These are phyloP conservation scores for Fusarium anthophilum DNA, from an alignment of 2,329 filamentous ascomycete genomes.

Conservation along the genomic window DNA sequence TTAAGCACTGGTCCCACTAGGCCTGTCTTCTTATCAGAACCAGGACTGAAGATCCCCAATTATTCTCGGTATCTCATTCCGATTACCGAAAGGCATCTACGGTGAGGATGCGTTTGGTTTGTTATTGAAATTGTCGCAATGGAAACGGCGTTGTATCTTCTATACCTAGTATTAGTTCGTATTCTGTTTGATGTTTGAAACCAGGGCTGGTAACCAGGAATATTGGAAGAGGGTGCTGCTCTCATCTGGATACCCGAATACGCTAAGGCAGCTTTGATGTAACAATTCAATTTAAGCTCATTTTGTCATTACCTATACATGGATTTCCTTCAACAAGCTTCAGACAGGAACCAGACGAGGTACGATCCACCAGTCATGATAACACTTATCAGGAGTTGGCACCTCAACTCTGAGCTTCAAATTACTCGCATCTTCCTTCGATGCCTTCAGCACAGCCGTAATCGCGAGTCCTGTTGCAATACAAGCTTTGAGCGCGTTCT, in stretches of 20 bases:
- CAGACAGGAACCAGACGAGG: conserved; percentile 55
- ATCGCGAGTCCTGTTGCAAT: conserved; percentile 76
- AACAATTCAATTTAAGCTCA: conserved; percentile 23
- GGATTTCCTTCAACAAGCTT: neutral
- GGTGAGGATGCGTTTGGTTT: conserved; percentile 22
- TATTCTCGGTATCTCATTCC: conserved; percentile 7
- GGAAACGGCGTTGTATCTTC: conserved; percentile 26
- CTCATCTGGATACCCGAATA: conserved; percentile 43
- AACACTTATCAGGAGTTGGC: conserved; percentile 61
- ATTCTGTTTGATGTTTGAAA: conserved; percentile 1
- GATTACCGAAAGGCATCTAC: conserved; percentile 22
- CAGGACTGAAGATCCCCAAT: conserved; percentile 1
- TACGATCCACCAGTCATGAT: conserved; percentile 74
- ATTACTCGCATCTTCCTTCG: conserved; percentile 50
- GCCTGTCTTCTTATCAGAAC: conserved; percentile 7
- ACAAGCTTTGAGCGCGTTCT: conserved; percentile 72
- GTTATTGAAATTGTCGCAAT: conserved; percentile 14
- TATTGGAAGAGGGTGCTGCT: conserved; percentile 14
- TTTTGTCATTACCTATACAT: neutral
- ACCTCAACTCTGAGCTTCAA: conserved; percentile 61
- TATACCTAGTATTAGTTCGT: conserved; percentile 3
- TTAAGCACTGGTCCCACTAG: conserved; percentile 1
- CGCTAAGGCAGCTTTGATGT: conserved; percentile 31
- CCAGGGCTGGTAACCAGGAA: conserved; percentile 6
- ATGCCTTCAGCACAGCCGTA: conserved; percentile 65